These are phyloP conservation scores for Mortierella sp. DNA, from an alignment of 371 early-diverging fungal genomes.

Conservation along the genomic window DNA sequence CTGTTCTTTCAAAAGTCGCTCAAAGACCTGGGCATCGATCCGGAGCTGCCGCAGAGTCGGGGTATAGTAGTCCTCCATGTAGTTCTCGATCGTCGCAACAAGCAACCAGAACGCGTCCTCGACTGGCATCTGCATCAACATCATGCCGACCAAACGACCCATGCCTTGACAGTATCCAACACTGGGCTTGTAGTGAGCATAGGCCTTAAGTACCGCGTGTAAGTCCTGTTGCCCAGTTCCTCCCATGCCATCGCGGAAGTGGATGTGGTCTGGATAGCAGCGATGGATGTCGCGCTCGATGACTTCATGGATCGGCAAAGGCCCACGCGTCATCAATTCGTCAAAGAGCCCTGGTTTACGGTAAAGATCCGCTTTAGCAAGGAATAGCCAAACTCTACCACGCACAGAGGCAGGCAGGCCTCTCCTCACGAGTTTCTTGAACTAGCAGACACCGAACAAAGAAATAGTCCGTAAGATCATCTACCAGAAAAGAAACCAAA, in stretches of 20 bases:
- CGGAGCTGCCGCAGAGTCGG: conserved; percentile 80
- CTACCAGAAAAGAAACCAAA: not conserved
- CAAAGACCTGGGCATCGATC: conserved; percentile 89
- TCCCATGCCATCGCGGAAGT: conserved; percentile 75
- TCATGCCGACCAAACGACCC: conserved; percentile 92
- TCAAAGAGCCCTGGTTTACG: conserved; percentile 58
- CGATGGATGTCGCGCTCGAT: conserved; percentile 92
- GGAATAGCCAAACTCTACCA: conserved; percentile 77
- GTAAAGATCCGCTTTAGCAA: conserved; percentile 66
- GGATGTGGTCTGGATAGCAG: conserved; percentile 88
- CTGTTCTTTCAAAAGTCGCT: conserved; percentile 76
- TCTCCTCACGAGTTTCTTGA: conserved; percentile 71
- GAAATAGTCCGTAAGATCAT: not conserved
- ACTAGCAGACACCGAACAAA: conserved; percentile 5
- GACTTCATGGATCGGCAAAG: conserved; percentile 75
- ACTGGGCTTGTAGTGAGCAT: conserved; percentile 88
- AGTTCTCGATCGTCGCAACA: conserved; percentile 80
- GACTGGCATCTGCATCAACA: conserved; percentile 88
- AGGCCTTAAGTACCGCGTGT: conserved; percentile 81
- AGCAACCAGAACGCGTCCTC: conserved; percentile 93
- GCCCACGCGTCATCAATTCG: conserved; percentile 44
- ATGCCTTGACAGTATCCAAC: conserved; percentile 98
- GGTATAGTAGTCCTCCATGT: conserved; percentile 84
- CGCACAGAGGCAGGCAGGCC: conserved; percentile 84
- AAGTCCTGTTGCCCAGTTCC: conserved; percentile 77